Percentiles rank a stretch among this genome's conserved stretches.
Evolutionary conservation across 345 rosid species (phyloP).

Genomic region (Brassica incana): DNA sequence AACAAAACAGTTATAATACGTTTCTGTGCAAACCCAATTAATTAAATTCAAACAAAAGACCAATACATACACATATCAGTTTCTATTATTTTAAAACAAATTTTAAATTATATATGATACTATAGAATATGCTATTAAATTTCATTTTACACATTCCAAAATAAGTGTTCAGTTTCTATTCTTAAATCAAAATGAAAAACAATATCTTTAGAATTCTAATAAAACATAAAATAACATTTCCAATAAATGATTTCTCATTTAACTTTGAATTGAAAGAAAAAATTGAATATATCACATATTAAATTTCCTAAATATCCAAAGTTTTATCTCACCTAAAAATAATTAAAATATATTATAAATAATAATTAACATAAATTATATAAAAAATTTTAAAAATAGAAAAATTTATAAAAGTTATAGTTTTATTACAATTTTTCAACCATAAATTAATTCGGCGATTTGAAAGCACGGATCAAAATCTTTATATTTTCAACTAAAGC

Average conservation of each 20-base stretch:
- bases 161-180: background rate
- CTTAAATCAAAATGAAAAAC: no score
- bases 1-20: no score
- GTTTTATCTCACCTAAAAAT: background rate
- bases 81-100: no score
- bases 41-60: no score
- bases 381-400: no score
- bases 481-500: background rate
- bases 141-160: background rate
- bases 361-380: no score
- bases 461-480: background rate
- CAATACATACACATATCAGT: background rate
- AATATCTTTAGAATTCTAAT: background rate
- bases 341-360: no score
- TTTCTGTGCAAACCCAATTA: no score
- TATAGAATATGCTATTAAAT: no score
- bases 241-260: background rate
- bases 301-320: background rate
- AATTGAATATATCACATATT: background rate
- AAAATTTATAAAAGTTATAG: no score
- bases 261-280: background rate
- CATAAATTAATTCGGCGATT: no score
- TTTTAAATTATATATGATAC: background rate
- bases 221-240: background rate
- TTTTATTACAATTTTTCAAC: no score